Conservation (phyloP, 345 rosid genomes). For the Pugionium dolabratum region DNA sequence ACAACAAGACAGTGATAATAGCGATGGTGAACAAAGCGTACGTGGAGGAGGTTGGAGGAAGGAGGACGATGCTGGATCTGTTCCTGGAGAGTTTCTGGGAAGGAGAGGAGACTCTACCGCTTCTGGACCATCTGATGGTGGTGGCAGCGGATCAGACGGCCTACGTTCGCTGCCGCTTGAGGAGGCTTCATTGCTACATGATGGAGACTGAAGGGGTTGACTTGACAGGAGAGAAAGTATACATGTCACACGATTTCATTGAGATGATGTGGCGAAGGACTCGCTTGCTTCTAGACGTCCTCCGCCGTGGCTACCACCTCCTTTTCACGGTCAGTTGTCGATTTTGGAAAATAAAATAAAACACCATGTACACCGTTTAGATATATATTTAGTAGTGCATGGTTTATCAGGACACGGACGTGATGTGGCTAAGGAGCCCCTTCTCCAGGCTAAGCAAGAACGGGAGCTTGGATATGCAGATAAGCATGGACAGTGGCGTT, state of each 20-base stretch:
- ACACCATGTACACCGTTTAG: too few species aligned
- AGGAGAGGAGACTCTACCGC: conserved; percentile 58
- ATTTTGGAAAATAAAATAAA: too few species aligned
- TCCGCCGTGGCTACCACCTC: conserved; percentile 62
- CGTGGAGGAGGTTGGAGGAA: conserved; percentile 48
- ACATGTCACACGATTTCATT: conserved; percentile 67
- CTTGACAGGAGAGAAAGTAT: conserved; percentile 55
- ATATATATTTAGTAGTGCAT: too few species aligned
- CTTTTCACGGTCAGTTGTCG: conserved; percentile 61
- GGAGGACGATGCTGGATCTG: conserved; percentile 62
- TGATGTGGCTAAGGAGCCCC: conserved; percentile 79
- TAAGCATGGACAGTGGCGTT: conserved; percentile 56
- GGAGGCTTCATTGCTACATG: conserved; percentile 66
- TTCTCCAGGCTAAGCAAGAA: conserved; percentile 42
- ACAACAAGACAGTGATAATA: conserved; percentile 64
- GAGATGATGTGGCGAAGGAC: conserved; percentile 92
- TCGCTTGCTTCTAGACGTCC: conserved; percentile 57
- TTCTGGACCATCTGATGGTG: conserved; percentile 55
- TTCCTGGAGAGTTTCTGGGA: conserved; percentile 79
- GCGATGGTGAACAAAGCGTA: conserved; percentile 68
- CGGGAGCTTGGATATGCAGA: conserved; percentile 57
- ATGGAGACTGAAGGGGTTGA: conserved; percentile 55
- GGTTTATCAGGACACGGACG: conserved; percentile 62
- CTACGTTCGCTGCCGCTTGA: conserved; percentile 61
- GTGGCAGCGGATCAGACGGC: conserved; percentile 72